Conservation (phyloP, 2,329 filamentous ascomycete genomes). For the Penicillium aurantiogriseum region DNA sequence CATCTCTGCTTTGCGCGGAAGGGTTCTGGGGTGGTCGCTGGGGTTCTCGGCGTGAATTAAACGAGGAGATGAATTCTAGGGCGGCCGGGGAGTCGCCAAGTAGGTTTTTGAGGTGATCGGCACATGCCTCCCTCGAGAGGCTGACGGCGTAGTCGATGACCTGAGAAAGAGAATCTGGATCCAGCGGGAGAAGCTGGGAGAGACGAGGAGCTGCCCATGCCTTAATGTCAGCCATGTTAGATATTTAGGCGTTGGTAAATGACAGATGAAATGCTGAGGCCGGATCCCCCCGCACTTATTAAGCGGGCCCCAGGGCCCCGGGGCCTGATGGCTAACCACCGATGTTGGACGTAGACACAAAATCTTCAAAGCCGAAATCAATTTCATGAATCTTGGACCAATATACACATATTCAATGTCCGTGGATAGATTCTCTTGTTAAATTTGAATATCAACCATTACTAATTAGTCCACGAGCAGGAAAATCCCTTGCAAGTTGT, state of each 20-base stretch:
- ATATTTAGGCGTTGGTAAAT: neutral
- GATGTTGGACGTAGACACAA: neutral
- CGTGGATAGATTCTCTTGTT: neutral
- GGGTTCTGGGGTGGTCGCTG: slow-evolving; percentile 27
- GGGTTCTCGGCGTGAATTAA: slow-evolving; percentile 63
- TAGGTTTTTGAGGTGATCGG: slow-evolving; percentile 81
- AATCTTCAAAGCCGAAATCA: neutral
- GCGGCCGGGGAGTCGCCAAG: slow-evolving; percentile 79
- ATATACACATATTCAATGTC: neutral
- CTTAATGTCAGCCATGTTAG: slow-evolving; percentile 33
- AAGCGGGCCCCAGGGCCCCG: neutral
- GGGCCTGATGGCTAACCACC: neutral
- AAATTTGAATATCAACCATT: neutral
- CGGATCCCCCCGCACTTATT: slow-evolving; percentile 6
- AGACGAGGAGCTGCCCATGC: slow-evolving; percentile 68
- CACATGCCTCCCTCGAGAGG: slow-evolving; percentile 73
- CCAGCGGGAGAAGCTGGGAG: slow-evolving; percentile 75
- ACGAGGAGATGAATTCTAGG: slow-evolving; percentile 68
- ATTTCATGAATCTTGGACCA: neutral
- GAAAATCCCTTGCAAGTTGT: no score
- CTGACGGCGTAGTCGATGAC: slow-evolving; percentile 77
- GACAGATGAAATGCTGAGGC: neutral
- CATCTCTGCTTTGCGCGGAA: slow-evolving; percentile 6
- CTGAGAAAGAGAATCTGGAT: slow-evolving; percentile 79
- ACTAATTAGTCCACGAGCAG: no score